Conservation (phyloP, 2,329 filamentous ascomycete genomes). For the Byssochlamys sp. region DNA sequence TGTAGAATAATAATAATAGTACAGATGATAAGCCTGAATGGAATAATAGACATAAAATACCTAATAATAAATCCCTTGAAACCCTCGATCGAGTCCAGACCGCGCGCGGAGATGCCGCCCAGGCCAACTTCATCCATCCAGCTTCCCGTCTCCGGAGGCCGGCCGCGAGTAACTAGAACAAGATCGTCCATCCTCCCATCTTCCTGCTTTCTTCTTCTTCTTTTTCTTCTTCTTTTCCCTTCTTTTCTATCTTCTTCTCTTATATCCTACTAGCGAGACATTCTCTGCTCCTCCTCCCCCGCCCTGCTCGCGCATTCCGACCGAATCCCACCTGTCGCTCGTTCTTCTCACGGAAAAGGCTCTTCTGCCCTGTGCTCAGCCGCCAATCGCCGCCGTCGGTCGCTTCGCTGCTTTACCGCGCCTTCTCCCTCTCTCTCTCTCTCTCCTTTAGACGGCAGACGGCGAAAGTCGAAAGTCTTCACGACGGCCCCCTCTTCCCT, state of each 20-base stretch:
- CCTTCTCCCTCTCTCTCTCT: not conserved
- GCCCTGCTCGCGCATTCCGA: not conserved
- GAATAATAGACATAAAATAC: too few species aligned
- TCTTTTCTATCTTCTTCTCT: not conserved
- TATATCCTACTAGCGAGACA: not conserved
- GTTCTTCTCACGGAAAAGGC: not conserved
- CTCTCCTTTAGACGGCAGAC: not conserved
- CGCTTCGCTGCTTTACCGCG: not conserved
- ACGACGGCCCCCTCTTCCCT: not conserved
- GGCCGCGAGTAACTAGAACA: too few species aligned
- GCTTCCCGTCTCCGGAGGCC: too few species aligned
- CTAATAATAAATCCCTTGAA: too few species aligned
- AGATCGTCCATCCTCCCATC: too few species aligned
- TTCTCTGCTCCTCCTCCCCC: not conserved
- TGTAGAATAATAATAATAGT: too few species aligned
- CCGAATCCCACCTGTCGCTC: not conserved
- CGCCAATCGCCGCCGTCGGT: not conserved
- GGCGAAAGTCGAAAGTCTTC: slow-evolving; percentile 4
- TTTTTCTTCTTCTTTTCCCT: not conserved
- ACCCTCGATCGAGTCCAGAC: too few species aligned
- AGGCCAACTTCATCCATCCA: too few species aligned
- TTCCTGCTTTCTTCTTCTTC: not conserved
- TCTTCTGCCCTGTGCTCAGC: not conserved
- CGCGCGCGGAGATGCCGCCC: too few species aligned
- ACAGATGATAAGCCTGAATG: too few species aligned